Evolutionary conservation across 208 protist genomes (phyloP).

Genomic region (Leishmania gerbilli): DNA sequence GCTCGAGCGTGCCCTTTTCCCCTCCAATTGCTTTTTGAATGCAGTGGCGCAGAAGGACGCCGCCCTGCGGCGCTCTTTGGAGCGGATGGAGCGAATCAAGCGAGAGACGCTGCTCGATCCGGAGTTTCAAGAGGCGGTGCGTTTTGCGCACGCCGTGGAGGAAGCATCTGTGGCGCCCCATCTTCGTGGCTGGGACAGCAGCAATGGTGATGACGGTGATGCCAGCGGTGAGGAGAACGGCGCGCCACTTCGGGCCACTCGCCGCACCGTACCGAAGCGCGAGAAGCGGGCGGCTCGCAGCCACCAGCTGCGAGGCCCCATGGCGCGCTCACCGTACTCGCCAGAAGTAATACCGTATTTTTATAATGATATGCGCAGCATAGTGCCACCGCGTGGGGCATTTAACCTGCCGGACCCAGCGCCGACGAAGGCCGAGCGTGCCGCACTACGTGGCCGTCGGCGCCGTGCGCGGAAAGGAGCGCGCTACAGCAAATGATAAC

Average conservation of each 20-base stretch:
- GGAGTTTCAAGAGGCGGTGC: conserved; percentile 72
- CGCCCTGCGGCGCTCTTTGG: conserved; percentile 43
- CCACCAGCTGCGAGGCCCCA: conserved; percentile 19
- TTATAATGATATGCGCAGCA: conserved; percentile 54
- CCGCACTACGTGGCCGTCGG: conserved; percentile 28
- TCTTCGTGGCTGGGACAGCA: conserved; percentile 21
- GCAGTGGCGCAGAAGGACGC: conserved; percentile 50
- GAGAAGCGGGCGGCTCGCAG: conserved; percentile 25
- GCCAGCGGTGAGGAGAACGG: background rate
- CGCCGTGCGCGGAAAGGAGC: conserved; percentile 23
- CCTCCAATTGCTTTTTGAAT: conserved; percentile 72
- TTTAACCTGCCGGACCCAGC: conserved; percentile 71
- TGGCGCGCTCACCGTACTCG: conserved; percentile 32
- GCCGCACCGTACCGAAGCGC: conserved; percentile 15
- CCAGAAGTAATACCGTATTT: conserved; percentile 79
- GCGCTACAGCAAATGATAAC: conserved; percentile 35
- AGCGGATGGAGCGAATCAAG: conserved; percentile 74
- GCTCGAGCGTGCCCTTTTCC: conserved; percentile 63
- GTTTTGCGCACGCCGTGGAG: conserved; percentile 55
- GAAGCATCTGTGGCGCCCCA: conserved; percentile 42
- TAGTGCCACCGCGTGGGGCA: conserved; percentile 62
- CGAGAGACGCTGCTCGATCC: conserved; percentile 69
- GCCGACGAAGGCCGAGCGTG: conserved; percentile 46
- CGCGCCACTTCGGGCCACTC: background rate
- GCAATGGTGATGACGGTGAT: background rate